Evolutionary conservation across 2,329 filamentous ascomycete genomes (phyloP).

Genomic region (Ilyonectria sp.): DNA sequence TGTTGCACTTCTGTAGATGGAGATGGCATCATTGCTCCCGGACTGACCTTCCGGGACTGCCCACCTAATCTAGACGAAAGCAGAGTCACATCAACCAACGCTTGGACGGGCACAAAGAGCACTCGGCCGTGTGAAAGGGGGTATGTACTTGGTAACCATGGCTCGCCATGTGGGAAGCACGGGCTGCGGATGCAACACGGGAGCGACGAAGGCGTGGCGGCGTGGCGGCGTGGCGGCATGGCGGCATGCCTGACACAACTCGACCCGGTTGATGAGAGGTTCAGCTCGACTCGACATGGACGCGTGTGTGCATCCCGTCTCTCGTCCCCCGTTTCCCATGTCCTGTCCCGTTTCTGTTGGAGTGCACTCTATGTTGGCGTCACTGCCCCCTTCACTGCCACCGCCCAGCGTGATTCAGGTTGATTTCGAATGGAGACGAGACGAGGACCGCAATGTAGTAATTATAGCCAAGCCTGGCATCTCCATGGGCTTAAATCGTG

Average conservation of each 20-base stretch:
- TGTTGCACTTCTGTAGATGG: neutral
- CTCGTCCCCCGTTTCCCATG: neutral
- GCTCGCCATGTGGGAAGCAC: conserved; percentile 46
- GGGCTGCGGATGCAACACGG: conserved; percentile 34
- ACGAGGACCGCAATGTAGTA: neutral
- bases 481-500: neutral
- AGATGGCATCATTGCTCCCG: neutral
- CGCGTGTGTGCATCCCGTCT: neutral
- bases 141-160: conserved; percentile 21
- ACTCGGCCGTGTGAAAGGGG: conserved; percentile 1
- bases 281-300: conserved; percentile 2
- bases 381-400: conserved; percentile 8
- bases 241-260: conserved; percentile 10
- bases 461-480: neutral
- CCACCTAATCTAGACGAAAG: neutral
- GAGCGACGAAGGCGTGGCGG: conserved; percentile 32
- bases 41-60: neutral
- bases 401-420: conserved; percentile 14
- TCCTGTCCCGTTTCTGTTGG: neutral
- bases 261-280: conserved; percentile 8
- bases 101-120: neutral
- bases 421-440: conserved; percentile 2
- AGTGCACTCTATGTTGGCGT: neutral
- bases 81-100: neutral
- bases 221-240: conserved; percentile 9